Conservation (phyloP, 768 basidiomycete species). For the Peribolospora kevripleyi region DNA sequence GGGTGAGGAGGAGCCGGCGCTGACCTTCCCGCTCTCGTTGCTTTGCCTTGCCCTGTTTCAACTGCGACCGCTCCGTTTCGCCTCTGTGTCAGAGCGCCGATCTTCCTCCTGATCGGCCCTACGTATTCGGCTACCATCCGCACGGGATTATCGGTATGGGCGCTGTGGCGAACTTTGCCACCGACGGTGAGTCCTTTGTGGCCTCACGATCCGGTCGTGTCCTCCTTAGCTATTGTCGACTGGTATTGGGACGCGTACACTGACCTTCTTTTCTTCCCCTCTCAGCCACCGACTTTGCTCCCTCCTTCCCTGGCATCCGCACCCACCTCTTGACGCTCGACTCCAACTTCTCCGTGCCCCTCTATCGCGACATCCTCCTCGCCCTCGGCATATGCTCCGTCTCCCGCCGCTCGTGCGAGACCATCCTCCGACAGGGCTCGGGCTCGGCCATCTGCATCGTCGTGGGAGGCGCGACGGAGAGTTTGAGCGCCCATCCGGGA, state of each 20-base stretch:
- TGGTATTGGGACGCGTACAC: background rate
- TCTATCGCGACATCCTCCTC: slow-evolving; percentile 76
- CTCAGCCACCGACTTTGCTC: slow-evolving; percentile 68
- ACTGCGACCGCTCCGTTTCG: background rate
- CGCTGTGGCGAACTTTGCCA: slow-evolving; percentile 73
- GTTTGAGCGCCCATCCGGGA: slow-evolving; percentile 80
- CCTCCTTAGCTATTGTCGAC: background rate
- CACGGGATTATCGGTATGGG: slow-evolving; percentile 98
- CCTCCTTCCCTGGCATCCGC: slow-evolving; percentile 59
- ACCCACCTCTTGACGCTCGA: slow-evolving; percentile 22
- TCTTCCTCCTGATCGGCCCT: slow-evolving; percentile 69
- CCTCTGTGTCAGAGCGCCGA: slow-evolving; percentile 43
- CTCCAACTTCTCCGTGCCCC: slow-evolving; percentile 71
- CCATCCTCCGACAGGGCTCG: slow-evolving; percentile 39
- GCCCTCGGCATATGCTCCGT: slow-evolving; percentile 78
- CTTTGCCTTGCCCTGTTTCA: background rate
- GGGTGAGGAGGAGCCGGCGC: background rate
- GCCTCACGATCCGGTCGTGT: background rate
- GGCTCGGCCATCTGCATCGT: slow-evolving; percentile 66
- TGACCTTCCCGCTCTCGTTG: background rate
- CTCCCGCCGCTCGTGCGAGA: slow-evolving; percentile 66
- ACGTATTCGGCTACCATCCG: slow-evolving; percentile 90
- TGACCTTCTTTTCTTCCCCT: background rate
- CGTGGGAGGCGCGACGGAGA: slow-evolving; percentile 87
- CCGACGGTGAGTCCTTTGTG: slow-evolving; percentile 40